Evolutionary conservation across 306 rosid species (phyloP), one percentile per base, ranked within the genome.

Genomic region (Coriaria nepalensis): DNA sequence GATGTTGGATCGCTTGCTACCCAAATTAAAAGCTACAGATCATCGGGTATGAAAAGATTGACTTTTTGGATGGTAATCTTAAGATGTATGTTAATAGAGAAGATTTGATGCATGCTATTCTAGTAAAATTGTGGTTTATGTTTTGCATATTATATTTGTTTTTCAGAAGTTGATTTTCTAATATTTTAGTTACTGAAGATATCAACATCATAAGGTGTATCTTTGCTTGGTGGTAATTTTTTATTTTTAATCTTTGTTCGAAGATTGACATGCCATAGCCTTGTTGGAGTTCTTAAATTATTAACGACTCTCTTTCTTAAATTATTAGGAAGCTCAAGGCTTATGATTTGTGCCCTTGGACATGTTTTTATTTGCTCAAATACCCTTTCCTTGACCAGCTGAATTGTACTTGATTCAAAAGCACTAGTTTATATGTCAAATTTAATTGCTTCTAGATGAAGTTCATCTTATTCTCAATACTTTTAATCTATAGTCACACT

Each of bases 1-100:
- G 78, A 92, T 80, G 96, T 71, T 92, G 72, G 99, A 92, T 67
- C 90, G 99, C 52, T 35, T 92, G 57, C 72, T 92, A 60, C 99
- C 99, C 35, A 92, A 92, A 67, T 64, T 92, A 63, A 92, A 92
- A 72, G 99, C 93, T 6, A 72, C 96, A 41, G 99, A 92, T 78
- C 99, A 92, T 68, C 82, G 99, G 87, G 95, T 92, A 82, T 64
- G 80, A 8, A 57, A 48, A 32, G 45, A 55, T 13, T 45, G 5
- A 5, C 37, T 44, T 56, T 36, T 13, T 10, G 45, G 29, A 20
- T 20, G 29, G 29, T 20, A 20, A 20, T 20, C 29, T 20, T 1
- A 20, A 20, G 29, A 20, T 20, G 29, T 20, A 29, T 33, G 29
- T 14, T 42, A 48, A 54, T 54, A 20, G 29, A 20, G 59, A 41